Evolutionary conservation across 2,329 filamentous ascomycete genomes (phyloP), one percentile per base, ranked within the genome.

Genomic region (Blastomyces silverae): DNA sequence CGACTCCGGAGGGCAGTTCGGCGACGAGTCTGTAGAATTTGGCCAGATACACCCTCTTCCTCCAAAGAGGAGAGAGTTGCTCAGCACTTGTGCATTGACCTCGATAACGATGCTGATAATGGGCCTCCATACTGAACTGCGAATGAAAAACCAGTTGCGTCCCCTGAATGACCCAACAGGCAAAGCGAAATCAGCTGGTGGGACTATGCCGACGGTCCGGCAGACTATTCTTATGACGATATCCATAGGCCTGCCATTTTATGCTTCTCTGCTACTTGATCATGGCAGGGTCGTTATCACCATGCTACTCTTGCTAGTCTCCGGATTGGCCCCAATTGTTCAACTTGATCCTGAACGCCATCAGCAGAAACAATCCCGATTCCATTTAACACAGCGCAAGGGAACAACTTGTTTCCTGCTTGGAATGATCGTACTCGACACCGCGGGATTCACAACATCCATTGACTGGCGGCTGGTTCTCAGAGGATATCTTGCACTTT

Each of bases 231-330:
- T 72, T 22, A 78, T 76, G 61, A 70, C 77, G n/a, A 64, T 77
- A 39, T 76, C 79, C 22, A 70, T 83, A 28, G 73, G 78, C 2
- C 70, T 87, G 39, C 85, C 85, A 0, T 82, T 85, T 69, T 86
- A 84, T 70, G 82, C 84, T 10, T 73, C 82, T 0, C 76, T 84
- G 67, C 80, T 84, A 64, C 72, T 86, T 15, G 84, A 84, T 10
- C 83, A 82, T 15, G 78, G 81, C 64, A 76, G 81, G 63, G 80
- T 82, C n/a, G 81, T 82, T 13, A 73, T 85, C n/a, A 67, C 81
- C 1, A 67, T 86, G 37, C 73, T 85, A 55, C 72, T 80, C 44
- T 60, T 42, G 66, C 60, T 50, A 42, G 61, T 3, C 65, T 69
- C 22, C 69, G 69, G 62, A 68, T 17, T 62, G 0, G 44, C 63